Base-by-base conservation (phyloP, 148 eudicot species). In the Fagopyrum tataricum region DNA sequence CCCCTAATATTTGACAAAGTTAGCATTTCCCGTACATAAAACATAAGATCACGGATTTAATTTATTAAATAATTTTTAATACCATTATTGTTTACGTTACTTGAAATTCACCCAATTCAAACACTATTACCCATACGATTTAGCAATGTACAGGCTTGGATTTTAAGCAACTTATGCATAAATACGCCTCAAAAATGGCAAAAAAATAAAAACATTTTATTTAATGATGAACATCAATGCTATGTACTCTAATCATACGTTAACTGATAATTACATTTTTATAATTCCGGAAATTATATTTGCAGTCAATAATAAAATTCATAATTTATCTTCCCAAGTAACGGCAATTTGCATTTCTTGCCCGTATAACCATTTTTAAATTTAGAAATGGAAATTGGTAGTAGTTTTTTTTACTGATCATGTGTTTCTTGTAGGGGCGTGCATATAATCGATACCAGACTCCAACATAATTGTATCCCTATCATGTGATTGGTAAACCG, bases 241-340 rank as follows among this genome's bases (percentile, higher is more conserved):
- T 23, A 23, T 24, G 39, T 26, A 59, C 67, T 10, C 40, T 59
- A 59, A 49, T 6, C 4, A 31, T 31, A 31, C 37, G 37, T 31
- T 31, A 31, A 31, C 37, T 0, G 24, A 56, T 21, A 56, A 21
- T 23, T 56, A 5, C 20, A 52, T 52, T 15, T 17, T 12, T 17
- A 0, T 11, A 6, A 26, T 39, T 14, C 40, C 66, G 24, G n/a
- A 59, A 24, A 39, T 61, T 61, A 61, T 59, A 40, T 39, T 15
- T 20, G 7, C 13, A 24, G 40, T 26, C 17, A 61, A 26, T 17
- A 17, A 24, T 61, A 61, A 26, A 24, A 70, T 18, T 70, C 72
- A 20, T 4, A 37, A 18, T 70, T 44, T n/a, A 15, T 44, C 49
- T 70, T 70, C 72, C 72, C 72, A 18, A 70, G 72, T 70, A 70